Evolutionary conservation across 768 basidiomycete species (phyloP), one percentile per base, ranked within the genome.

Genomic region (Pisolithus microcarpus): DNA sequence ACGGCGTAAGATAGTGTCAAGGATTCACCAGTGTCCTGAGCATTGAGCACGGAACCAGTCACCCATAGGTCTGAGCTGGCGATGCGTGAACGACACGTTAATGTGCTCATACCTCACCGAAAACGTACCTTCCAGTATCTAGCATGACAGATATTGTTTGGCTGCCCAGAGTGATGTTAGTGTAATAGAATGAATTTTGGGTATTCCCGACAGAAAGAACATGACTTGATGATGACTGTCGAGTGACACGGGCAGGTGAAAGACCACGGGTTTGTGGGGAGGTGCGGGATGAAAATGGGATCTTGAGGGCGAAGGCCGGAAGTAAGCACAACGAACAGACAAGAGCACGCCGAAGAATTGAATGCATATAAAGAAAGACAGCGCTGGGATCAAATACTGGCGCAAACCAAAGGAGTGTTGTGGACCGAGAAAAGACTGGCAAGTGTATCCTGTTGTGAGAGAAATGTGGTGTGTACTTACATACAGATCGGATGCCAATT

Each of bases 11-110:
- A 67, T 18, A 90, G 65, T 1, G 78, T 76, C 13, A 81, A 64
- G 9, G 73, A 62, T 47, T 78, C 73, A 11, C 85, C 85, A 0
- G 80, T 72, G 56, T 84, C 79, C 40, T 69, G 75, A 34, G 80
- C 69, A 23, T 65, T 63, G 7, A 84, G 73, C 18, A 77, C 74
- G 39, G 66, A 59, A 21, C 71, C 76, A 6, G 70, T 66, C 65
- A 85, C 84, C 87, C 87, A 90, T 36, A 90, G 65, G 64, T 90
- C 87, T 37, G 86, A 84, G 57, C 87, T 89, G 53, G 31, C 1
- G 42, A 37, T 10, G 38, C 26, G 47, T 50, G 45, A 55, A 43
- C 50, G 46, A 8, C 37, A 38, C 43, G 31, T 46, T 21, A 48
- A 36, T 8, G 7, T 43, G 34, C 26, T 18, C 30, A 43, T 44